Evolutionary conservation across 768 basidiomycete genomes (phyloP), one percentile per base, ranked within the genome.

Genomic region (Suillus ampliporus): DNA sequence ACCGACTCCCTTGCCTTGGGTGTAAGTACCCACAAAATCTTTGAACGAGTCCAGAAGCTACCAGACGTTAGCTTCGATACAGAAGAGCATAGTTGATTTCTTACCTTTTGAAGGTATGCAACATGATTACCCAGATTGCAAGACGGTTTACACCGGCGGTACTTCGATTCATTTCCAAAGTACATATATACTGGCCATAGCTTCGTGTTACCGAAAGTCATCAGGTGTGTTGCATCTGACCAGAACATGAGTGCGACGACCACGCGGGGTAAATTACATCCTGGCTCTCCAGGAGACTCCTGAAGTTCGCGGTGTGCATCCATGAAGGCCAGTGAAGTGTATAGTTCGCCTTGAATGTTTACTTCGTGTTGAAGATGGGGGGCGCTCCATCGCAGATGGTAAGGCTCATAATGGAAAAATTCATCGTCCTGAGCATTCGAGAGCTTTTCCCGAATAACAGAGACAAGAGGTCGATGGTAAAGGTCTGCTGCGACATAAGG

Each of bases 401-500:
- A 76, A 2, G 70, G 72, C 46, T 72, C 67, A 64, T 66, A 70
- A 50, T 76, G 74, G 57, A 74, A 75, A 31, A 28, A 34, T 21
- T 34, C 15, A 19, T 31, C 23, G 15, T 56, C 28, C 11, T 56
- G 53, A 9, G 62, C 48, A 14, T 64, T 66, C 2, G 58, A 17
- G 40, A 69, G 34, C 46, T 67, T 65, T 31, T 62, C 47, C 19
- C 47, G 21, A 41, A 64, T 50, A 14, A 64, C 61, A 46, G 60
- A 66, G 58, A 67, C 40, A 37, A 73, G 63, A 40, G 65, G 66
- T 28, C 66, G 68, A 46, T 71, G 70, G 51, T 71, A 63, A 38
- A 74, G 58, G 23, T 60, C 58, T 4, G 35, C 46, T 19, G 72
- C 67, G 19, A 40, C 4, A 40, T 40, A 40, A 31, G 51, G 19